phyloP scores from a whole-genome alignment of 208 protist genomes.

The Trypanosoma cruzi region DNA sequence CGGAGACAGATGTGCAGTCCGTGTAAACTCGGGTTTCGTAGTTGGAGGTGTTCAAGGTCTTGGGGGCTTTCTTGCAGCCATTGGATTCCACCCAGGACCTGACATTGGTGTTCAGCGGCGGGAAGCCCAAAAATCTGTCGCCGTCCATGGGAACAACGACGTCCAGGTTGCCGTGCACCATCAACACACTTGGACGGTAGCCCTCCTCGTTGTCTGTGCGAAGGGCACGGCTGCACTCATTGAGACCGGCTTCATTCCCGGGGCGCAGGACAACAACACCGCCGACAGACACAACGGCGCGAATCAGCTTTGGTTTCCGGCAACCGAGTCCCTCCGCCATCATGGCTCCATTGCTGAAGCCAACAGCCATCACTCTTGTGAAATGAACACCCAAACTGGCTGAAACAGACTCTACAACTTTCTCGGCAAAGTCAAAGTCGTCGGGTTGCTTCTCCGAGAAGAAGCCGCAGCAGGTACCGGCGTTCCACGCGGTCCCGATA shows the following conservation, averaged over 20 bases:
- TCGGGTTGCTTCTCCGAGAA: conserved; percentile 34
- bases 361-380: conserved; percentile 52
- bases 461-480: conserved; percentile 80
- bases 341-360: conserved; percentile 89
- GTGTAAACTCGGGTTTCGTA: conserved; percentile 58
- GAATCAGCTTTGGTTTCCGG: conserved; percentile 35
- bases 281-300: conserved; percentile 55
- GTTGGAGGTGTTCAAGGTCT: conserved; percentile 44
- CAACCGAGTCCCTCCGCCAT: conserved; percentile 70
- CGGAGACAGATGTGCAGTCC: conserved; percentile 22
- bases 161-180: conserved; percentile 73
- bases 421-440: conserved; percentile 49
- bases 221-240: conserved; percentile 37
- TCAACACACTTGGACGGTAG: conserved; percentile 42
- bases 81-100: conserved; percentile 44
- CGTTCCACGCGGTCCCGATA: conserved; percentile 71
- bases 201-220: conserved; percentile 7
- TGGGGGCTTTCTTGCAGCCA: conserved; percentile 25
- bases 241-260: conserved; percentile 52
- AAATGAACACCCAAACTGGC: conserved; percentile 37
- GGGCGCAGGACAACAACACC: conserved; percentile 64
- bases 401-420: conserved; percentile 30
- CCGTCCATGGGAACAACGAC: conserved; percentile 63
- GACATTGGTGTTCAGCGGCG: conserved; percentile 43
- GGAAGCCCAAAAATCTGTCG: conserved; percentile 56